These are phyloP conservation scores for Arthrobotrys megalospora DNA, from an alignment of 2,329 filamentous ascomycete genomes.

Conservation along the genomic window DNA sequence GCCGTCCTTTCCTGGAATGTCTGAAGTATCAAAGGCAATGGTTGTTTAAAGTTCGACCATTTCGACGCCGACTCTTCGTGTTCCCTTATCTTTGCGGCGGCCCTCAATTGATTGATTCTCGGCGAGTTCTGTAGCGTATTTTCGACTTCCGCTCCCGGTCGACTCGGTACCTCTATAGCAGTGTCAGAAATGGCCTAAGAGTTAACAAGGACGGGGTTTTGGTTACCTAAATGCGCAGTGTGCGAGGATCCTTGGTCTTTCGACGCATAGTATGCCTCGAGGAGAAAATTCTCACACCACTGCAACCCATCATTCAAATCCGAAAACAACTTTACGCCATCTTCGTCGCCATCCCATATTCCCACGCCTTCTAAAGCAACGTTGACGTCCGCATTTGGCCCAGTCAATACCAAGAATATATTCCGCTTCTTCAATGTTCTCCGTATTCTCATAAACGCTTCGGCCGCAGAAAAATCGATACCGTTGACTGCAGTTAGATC, in stretches of 20 bases:
- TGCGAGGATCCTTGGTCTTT: conserved; percentile 58
- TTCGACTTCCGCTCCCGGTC: conserved; percentile 61
- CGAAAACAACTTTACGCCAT: conserved; percentile 84
- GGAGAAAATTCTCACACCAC: conserved; percentile 92
- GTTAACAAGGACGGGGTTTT: background rate
- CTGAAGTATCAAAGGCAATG: conserved; percentile 90
- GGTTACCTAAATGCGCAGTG: conserved; percentile 40
- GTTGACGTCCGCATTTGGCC: conserved; percentile 81
- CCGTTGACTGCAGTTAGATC: conserved; percentile 92
- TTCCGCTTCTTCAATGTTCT: conserved; percentile 82
- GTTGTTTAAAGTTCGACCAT: conserved; percentile 91
- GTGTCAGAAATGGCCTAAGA: conserved; percentile 19
- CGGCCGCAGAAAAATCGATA: conserved; percentile 94
- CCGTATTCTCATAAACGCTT: conserved; percentile 94
- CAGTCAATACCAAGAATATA: conserved; percentile 86
- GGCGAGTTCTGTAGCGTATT: conserved; percentile 80
- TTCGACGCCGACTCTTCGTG: conserved; percentile 75
- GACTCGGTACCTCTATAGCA: conserved; percentile 41
- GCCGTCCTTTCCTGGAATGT: conserved; percentile 91
- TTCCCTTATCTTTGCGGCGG: conserved; percentile 81
- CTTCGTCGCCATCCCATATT: conserved; percentile 77
- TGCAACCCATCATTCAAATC: conserved; percentile 94
- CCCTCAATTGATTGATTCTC: conserved; percentile 80
- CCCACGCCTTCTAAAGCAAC: conserved; percentile 86
- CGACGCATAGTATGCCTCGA: conserved; percentile 81